Percentiles rank a stretch among this genome's conserved stretches.
Conservation (phyloP, 805 yeast species). For the Cyberlindnera americana region DNA sequence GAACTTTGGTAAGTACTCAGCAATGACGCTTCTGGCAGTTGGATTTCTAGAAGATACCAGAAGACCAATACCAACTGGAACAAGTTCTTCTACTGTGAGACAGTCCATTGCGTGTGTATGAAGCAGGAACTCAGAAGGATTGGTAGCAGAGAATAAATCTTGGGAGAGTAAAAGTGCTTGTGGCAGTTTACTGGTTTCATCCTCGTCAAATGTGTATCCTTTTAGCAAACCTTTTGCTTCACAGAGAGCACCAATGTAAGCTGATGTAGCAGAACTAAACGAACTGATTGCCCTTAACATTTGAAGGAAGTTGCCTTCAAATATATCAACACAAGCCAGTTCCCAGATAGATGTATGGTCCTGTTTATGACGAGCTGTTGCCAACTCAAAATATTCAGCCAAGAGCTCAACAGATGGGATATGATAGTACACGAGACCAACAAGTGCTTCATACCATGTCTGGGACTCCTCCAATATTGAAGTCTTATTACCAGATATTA, state of each 20-base stretch:
- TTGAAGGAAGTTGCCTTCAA: conserved; percentile 53
- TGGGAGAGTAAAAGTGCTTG: conserved; percentile 16
- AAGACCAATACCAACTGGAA: conserved; percentile 70
- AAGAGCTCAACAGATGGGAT: conserved; percentile 48
- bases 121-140: conserved; percentile 54
- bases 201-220: conserved; percentile 32
- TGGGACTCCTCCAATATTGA: conserved; percentile 49
- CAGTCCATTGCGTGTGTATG: conserved; percentile 54
- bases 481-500: conserved; percentile 36
- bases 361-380: conserved; percentile 33
- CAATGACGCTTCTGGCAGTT: conserved; percentile 42
- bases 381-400: conserved; percentile 37
- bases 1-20: conserved; percentile 57
- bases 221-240: conserved; percentile 61
- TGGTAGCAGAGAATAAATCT: conserved; percentile 32
- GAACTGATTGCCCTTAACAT: conserved; percentile 57
- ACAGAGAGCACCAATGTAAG: conserved; percentile 55
- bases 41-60: conserved; percentile 45
- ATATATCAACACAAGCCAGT: conserved; percentile 49
- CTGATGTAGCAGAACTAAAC: conserved; percentile 60
- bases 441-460: conserved; percentile 67
- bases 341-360: conserved; percentile 48
- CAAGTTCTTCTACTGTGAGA: conserved; percentile 47
- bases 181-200: conserved; percentile 10
- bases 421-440: conserved; percentile 54